These are phyloP conservation scores for Blastomyces percursus DNA, from an alignment of 2,329 filamentous ascomycete genomes.

Conservation along the genomic window DNA sequence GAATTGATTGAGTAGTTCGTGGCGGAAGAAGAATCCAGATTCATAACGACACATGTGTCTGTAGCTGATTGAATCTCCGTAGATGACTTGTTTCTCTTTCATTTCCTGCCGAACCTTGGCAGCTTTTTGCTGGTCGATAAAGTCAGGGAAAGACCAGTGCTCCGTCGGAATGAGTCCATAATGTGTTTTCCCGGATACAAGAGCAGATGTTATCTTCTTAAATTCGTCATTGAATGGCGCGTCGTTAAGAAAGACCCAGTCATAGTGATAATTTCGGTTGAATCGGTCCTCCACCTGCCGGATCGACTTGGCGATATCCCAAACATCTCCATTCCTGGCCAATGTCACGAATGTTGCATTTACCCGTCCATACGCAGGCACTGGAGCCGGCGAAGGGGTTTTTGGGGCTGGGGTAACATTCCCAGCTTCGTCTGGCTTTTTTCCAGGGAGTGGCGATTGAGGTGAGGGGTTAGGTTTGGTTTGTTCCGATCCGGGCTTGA, in stretches of 20 bases:
- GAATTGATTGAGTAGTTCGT: slow-evolving; percentile 85
- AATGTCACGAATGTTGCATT: slow-evolving; percentile 97
- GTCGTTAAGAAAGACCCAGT: slow-evolving; percentile 99
- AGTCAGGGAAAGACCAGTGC: slow-evolving; percentile 95
- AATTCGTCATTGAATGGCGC: slow-evolving; percentile 86
- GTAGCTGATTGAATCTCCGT: slow-evolving; percentile 93
- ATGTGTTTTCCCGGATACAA: slow-evolving; percentile 85
- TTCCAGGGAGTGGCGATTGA: not conserved
- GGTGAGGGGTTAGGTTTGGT: not conserved
- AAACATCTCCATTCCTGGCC: slow-evolving; percentile 83
- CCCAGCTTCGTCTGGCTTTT: not conserved
- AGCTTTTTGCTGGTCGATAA: slow-evolving; percentile 92
- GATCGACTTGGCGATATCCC: slow-evolving; percentile 95
- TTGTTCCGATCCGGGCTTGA: not conserved
- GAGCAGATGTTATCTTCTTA: slow-evolving; percentile 76
- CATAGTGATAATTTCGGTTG: slow-evolving; percentile 93
- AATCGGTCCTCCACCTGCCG: slow-evolving; percentile 96
- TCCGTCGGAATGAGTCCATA: slow-evolving; percentile 84
- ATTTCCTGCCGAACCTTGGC: slow-evolving; percentile 86
- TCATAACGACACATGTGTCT: slow-evolving; percentile 99
- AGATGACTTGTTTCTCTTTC: slow-evolving; percentile 90
- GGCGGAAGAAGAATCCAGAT: slow-evolving; percentile 98
- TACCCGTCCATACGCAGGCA: slow-evolving; percentile 49
- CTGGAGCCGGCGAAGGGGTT: not conserved
- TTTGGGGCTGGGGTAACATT: not conserved